These are phyloP conservation scores for Boletus sp. DNA, from an alignment of 1,284 basidiomycete genomes.

Conservation along the genomic window DNA sequence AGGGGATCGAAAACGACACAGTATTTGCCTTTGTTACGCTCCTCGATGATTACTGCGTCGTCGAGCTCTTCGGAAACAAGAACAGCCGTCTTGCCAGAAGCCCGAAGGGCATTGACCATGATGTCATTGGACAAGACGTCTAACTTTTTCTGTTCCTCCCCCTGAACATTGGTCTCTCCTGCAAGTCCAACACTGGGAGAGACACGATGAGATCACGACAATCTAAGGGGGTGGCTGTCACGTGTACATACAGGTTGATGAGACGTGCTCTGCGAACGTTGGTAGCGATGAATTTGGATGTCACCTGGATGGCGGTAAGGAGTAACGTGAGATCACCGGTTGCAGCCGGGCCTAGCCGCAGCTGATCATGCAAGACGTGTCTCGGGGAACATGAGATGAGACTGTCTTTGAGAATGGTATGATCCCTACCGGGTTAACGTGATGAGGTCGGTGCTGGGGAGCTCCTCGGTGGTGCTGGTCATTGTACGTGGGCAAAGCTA, in stretches of 20 bases:
- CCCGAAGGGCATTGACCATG: conserved; percentile 95
- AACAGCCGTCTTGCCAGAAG: conserved; percentile 94
- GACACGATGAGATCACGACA: conserved; percentile 7
- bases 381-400: conserved; percentile 38
- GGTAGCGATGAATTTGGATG: conserved; percentile 96
- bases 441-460: conserved; percentile 83
- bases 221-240: not conserved
- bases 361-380: conserved; percentile 83
- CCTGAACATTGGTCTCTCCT: conserved; percentile 95
- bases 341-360: conserved; percentile 74
- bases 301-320: conserved; percentile 94
- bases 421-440: conserved; percentile 78
- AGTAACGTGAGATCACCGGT: conserved; percentile 95
- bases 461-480: conserved; percentile 49
- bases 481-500: conserved; percentile 14
- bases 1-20: conserved; percentile 99
- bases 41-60: conserved; percentile 88
- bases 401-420: not conserved
- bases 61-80: conserved; percentile 98
- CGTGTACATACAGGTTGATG: conserved; percentile 84
- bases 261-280: conserved; percentile 96
- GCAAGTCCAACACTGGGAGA: conserved; percentile 82
- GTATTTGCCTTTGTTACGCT: conserved; percentile 76
- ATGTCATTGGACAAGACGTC: conserved; percentile 98
- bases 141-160: conserved; percentile 99